Conservation (phyloP, 2,329 filamentous ascomycete genomes). For the Lachnellula arida region DNA sequence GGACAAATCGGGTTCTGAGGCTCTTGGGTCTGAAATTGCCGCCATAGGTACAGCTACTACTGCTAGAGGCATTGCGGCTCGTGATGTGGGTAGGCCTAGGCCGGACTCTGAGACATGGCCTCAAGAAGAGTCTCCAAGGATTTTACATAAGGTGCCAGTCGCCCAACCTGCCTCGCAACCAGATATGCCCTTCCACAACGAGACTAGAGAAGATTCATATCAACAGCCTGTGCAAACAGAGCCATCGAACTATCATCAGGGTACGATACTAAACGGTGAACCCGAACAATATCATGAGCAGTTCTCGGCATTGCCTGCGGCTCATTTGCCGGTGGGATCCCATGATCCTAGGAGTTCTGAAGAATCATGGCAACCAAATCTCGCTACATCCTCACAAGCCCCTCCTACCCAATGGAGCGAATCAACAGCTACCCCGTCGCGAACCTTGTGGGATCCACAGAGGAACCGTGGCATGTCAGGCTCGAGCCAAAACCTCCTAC, state of each 20-base stretch:
- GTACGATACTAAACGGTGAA: too few relatives aligned
- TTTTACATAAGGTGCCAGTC: neutral
- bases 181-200: too few relatives aligned
- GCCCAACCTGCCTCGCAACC: neutral
- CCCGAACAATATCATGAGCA: neutral
- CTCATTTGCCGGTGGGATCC: neutral
- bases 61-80: neutral
- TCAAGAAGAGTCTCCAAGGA: neutral
- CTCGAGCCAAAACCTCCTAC: constrained; percentile 9
- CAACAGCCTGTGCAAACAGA: too few relatives aligned
- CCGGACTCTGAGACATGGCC: neutral
- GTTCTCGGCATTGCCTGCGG: neutral
- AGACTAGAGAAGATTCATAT: too few relatives aligned
- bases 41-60: neutral
- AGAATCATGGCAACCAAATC: constrained; percentile 23
- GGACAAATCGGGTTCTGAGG: neutral
- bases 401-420: constrained; percentile 10
- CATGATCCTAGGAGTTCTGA: constrained; percentile 12
- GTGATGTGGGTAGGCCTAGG: neutral
- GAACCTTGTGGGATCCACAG: constrained; percentile 17
- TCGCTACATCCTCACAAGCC: constrained; percentile 1
- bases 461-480: constrained; percentile 10
- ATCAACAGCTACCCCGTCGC: constrained; percentile 3
- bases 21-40: neutral
- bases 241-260: too few relatives aligned